phyloP scores from a whole-genome alignment of 2,329 filamentous ascomycete genomes.

The Fusarium chaquense region DNA sequence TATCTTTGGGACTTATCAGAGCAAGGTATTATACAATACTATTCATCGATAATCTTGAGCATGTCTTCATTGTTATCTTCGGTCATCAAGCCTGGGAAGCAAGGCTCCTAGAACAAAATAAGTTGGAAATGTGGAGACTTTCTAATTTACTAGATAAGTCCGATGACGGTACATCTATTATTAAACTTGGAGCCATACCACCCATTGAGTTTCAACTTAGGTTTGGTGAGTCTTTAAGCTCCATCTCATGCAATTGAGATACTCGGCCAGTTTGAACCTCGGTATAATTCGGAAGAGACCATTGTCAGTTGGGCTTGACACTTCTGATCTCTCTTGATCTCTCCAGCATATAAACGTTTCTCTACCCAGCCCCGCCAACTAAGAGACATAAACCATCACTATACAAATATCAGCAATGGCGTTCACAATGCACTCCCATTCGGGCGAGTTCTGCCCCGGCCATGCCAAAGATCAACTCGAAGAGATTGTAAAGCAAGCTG shows the following conservation, averaged over 20 bases:
- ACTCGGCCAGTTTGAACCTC: slow-evolving; percentile 1
- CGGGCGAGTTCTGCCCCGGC: slow-evolving; percentile 93
- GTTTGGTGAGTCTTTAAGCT: slow-evolving; percentile 17
- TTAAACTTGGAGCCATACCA: slow-evolving; percentile 15
- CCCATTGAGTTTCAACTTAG: slow-evolving; percentile 6
- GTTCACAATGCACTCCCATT: slow-evolving; percentile 98
- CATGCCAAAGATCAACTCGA: slow-evolving; percentile 90
- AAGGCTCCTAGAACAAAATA: neutral
- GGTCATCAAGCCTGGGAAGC: neutral
- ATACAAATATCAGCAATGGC: slow-evolving; percentile 71
- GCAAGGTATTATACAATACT: neutral
- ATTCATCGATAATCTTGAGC: neutral
- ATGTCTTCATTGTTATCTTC: neutral
- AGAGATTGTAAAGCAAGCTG: slow-evolving; percentile 82
- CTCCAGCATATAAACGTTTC: neutral
- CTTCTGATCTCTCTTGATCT: neutral
- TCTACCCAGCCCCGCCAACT: neutral
- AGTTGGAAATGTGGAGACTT: slow-evolving; percentile 29
- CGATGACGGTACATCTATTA: slow-evolving; percentile 4
- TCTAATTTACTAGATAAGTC: neutral
- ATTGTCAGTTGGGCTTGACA: neutral
- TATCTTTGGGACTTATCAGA: neutral
- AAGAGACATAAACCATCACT: neutral
- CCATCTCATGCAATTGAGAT: neutral
- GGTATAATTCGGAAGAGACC: neutral